phyloP scores from a whole-genome alignment of 306 rosid genomes.

The Prunus padus region DNA sequence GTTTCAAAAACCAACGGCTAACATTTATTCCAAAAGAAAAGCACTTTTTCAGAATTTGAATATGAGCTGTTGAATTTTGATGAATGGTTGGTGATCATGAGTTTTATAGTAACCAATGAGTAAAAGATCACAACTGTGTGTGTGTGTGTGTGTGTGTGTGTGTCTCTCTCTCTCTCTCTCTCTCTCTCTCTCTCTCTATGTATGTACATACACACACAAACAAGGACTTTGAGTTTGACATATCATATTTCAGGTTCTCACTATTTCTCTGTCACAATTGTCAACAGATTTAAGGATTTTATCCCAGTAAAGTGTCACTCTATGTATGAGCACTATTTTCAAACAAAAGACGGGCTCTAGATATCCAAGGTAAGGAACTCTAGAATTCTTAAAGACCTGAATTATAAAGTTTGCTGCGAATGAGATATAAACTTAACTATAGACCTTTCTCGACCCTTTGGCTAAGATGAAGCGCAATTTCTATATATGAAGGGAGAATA shows the following conservation, averaged over 20 bases:
- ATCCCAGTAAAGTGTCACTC: conserved; percentile 81
- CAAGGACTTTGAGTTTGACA: neutral
- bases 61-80: neutral
- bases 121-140: neutral
- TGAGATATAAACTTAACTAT: neutral
- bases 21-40: neutral
- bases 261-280: conserved; percentile 17
- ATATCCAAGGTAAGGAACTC: neutral
- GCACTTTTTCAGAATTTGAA: neutral
- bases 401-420: neutral
- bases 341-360: conserved; percentile 6
- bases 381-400: neutral
- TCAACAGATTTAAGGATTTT: conserved; percentile 83
- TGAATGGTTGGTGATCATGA: neutral
- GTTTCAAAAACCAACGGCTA: neutral
- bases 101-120: neutral
- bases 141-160: neutral
- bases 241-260: conserved; percentile 22
- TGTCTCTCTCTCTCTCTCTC: no score
- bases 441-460: neutral
- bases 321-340: conserved; percentile 62
- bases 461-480: neutral
- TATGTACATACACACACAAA: neutral
- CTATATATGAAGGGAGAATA: neutral
- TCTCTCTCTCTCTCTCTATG: neutral